Conservation (phyloP, 768 basidiomycete species). For the Leccinum ochraceum region DNA sequence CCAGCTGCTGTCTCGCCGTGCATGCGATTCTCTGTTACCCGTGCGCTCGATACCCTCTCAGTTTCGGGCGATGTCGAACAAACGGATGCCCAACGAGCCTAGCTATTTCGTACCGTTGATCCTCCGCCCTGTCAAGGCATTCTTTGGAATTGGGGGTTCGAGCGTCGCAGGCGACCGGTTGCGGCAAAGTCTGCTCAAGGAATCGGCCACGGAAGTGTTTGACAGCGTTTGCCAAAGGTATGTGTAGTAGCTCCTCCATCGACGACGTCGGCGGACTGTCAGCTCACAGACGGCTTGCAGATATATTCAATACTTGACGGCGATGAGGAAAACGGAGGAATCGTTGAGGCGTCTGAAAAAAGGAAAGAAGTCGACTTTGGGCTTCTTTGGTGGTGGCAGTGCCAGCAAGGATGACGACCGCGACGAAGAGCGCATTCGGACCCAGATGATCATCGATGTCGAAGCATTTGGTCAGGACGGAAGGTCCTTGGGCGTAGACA, state of each 20-base stretch:
- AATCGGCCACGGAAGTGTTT: slow-evolving; percentile 64
- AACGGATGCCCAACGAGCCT: slow-evolving; percentile 69
- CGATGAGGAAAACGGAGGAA: slow-evolving; percentile 93
- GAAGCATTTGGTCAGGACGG: slow-evolving; percentile 83
- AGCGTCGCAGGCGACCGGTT: slow-evolving; percentile 64
- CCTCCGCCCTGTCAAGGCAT: slow-evolving; percentile 73
- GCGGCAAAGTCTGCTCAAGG: slow-evolving; percentile 50
- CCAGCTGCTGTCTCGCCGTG: slow-evolving; percentile 72
- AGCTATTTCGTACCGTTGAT: slow-evolving; percentile 86
- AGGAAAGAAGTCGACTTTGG: slow-evolving; percentile 77
- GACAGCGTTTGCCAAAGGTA: slow-evolving; percentile 69
- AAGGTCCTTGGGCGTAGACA: slow-evolving; percentile 62
- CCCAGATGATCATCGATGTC: slow-evolving; percentile 84
- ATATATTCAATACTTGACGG: slow-evolving; percentile 76
- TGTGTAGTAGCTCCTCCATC: slow-evolving; percentile 8
- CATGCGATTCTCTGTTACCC: slow-evolving; percentile 79
- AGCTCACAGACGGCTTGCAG: slow-evolving; percentile 37
- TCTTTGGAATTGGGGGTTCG: slow-evolving; percentile 62
- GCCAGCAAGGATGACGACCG: slow-evolving; percentile 59
- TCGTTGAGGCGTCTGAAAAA: slow-evolving; percentile 85
- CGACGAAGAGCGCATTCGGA: slow-evolving; percentile 86
- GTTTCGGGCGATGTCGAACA: slow-evolving; percentile 81
- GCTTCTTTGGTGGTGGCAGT: slow-evolving; percentile 66
- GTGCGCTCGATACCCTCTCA: slow-evolving; percentile 90
- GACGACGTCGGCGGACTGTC: not conserved